phyloP scores from a whole-genome alignment of 2,329 filamentous ascomycete genomes.

The Endoconidiophora polonica region DNA sequence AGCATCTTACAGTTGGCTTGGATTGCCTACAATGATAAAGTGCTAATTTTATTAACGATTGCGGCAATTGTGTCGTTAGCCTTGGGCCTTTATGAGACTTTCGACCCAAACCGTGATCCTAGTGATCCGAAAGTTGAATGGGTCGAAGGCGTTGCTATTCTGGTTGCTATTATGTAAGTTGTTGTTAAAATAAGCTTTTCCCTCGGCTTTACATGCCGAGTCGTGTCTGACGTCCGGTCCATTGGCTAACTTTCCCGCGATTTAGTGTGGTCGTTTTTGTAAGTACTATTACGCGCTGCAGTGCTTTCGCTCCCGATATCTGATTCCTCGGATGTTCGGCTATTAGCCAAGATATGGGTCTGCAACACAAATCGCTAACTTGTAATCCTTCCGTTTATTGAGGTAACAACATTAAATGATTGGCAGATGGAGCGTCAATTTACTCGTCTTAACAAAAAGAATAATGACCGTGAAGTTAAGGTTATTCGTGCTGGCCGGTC shows the following conservation, averaged over 20 bases:
- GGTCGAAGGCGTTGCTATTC: constrained; percentile 15
- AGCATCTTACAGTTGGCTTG: constrained; percentile 44
- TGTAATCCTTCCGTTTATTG: background rate
- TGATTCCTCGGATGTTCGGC: too few species aligned
- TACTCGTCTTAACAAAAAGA: constrained; percentile 42
- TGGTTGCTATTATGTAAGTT: constrained; percentile 14
- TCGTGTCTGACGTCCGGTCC: background rate
- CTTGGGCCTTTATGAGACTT: constrained; percentile 51
- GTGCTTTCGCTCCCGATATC: too few species aligned
- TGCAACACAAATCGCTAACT: constrained; percentile 5
- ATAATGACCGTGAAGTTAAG: constrained; percentile 48
- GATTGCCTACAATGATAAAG: constrained; percentile 58
- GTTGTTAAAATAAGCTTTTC: constrained; percentile 26
- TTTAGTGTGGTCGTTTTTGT: constrained; percentile 14
- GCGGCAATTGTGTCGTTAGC: constrained; percentile 53
- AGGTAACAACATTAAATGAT: constrained; percentile 34
- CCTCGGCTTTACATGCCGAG: background rate
- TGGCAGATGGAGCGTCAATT: constrained; percentile 54
- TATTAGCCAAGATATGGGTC: too few species aligned
- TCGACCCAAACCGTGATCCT: constrained; percentile 24
- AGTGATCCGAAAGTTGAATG: constrained; percentile 19
- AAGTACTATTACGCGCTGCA: background rate
- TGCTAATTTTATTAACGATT: constrained; percentile 51
- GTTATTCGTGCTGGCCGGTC: constrained; percentile 50
- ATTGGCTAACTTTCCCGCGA: background rate